These are phyloP conservation scores for Artemisia argyi DNA, from an alignment of 129 eudicot genomes.

Conservation along the genomic window DNA sequence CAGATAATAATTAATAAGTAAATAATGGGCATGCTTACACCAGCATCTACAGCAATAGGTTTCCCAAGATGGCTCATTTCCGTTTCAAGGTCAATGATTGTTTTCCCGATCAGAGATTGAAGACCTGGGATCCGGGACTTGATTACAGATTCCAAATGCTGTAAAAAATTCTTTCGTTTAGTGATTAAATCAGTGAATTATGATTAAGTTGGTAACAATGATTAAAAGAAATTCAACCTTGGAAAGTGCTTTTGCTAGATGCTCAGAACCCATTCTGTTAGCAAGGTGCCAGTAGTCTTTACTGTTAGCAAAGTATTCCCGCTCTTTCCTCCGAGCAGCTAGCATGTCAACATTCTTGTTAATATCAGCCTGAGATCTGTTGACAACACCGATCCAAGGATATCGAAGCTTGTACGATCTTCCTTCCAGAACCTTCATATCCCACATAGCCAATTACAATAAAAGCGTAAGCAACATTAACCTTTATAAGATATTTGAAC, in stretches of 20 bases:
- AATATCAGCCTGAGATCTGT: conserved; percentile 86
- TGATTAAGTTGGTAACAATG: neutral
- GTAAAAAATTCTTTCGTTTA: conserved; percentile 44
- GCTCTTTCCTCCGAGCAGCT: conserved; percentile 4
- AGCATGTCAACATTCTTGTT: conserved; percentile 42
- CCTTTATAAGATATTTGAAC: neutral
- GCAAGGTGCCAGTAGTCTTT: conserved; percentile 10
- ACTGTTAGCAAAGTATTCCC: neutral
- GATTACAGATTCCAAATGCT: conserved; percentile 80
- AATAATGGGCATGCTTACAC: conserved; percentile 52
- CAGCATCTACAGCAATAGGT: conserved; percentile 67
- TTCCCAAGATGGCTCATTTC: conserved; percentile 78
- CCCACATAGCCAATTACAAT: neutral
- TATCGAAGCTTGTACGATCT: conserved; percentile 71
- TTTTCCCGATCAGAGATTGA: conserved; percentile 69
- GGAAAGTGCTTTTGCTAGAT: neutral
- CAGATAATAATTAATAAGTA: neutral
- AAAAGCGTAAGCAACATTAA: neutral
- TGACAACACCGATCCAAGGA: conserved; percentile 93
- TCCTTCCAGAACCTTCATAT: conserved; percentile 72
- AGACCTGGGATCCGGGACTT: conserved; percentile 67
- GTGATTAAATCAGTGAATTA: neutral
- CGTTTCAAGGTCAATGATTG: conserved; percentile 72
- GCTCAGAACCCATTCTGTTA: conserved; percentile 5
- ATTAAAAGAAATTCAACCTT: neutral